Evolutionary conservation across 345 rosid species (phyloP).

Genomic region (Gossypium bickii): DNA sequence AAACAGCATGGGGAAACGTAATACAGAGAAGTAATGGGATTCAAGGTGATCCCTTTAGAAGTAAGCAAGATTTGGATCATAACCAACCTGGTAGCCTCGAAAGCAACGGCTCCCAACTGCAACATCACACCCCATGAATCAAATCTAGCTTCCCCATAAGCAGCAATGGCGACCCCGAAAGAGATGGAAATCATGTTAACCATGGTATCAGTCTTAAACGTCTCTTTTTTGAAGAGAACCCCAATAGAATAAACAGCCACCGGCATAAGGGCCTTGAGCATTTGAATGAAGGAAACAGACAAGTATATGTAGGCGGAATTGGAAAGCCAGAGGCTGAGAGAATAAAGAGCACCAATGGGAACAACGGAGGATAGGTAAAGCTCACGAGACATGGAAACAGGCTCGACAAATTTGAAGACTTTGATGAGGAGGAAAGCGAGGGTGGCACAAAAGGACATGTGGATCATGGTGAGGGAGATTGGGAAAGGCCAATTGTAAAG

Average conservation of each 20-base stretch:
- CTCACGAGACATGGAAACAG: constrained; percentile 77
- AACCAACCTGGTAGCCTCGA: constrained; percentile 89
- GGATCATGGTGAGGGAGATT: constrained; percentile 96
- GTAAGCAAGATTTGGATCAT: constrained; percentile 87
- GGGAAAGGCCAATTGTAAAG: constrained; percentile 98
- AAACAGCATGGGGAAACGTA: constrained; percentile 90
- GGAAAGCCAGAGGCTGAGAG: constrained; percentile 89
- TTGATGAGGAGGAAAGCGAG: constrained; percentile 84
- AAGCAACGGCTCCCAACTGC: constrained; percentile 87
- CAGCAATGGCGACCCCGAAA: constrained; percentile 79
- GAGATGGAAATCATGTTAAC: constrained; percentile 92
- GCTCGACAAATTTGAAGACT: constrained; percentile 82
- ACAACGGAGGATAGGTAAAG: constrained; percentile 78
- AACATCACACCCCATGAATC: constrained; percentile 82
- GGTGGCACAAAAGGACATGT: constrained; percentile 91
- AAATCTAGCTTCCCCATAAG: constrained; percentile 91
- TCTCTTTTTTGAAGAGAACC: constrained; percentile 62
- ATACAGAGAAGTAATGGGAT: constrained; percentile 78
- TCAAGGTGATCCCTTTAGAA: constrained; percentile 74
- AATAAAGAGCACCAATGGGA: constrained; percentile 89
- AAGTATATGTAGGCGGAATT: constrained; percentile 97
- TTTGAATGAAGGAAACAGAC: constrained; percentile 93
- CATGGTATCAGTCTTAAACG: constrained; percentile 71
- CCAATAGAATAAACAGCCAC: constrained; percentile 96
- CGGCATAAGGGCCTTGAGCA: constrained; percentile 96